Percentiles rank a stretch among this genome's conserved stretches.
These are phyloP conservation scores for Phytophthora sojae DNA, from an alignment of 352 stramenopile species.

Conservation along the genomic window DNA sequence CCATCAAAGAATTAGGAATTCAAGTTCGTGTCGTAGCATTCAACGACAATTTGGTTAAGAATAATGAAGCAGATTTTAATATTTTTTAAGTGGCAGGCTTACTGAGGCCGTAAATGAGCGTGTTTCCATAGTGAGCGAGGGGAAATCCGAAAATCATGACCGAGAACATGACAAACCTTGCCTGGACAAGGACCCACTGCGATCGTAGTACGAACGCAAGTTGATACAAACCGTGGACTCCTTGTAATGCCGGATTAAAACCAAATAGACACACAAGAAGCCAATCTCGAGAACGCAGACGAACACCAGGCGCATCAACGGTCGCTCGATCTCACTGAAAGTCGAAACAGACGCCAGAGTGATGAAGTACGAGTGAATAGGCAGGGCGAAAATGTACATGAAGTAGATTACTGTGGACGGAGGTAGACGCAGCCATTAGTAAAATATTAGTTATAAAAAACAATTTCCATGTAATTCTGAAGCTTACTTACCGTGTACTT, in stretches of 20 bases:
- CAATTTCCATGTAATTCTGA: too few relatives aligned
- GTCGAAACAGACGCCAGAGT: conserved; percentile 9
- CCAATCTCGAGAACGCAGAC: conserved; percentile 8
- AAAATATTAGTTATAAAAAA: too few relatives aligned
- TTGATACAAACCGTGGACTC: too few relatives aligned
- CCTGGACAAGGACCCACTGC: conserved; percentile 20
- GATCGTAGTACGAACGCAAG: conserved; percentile 30
- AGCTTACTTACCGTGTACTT: conserved; percentile 16
- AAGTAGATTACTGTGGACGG: conserved; percentile 15
- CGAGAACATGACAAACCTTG: conserved; percentile 18
- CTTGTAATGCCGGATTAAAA: too few relatives aligned
- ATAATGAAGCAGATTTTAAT: too few relatives aligned
- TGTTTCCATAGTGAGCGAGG: conserved; percentile 23
- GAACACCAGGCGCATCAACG: not conserved
- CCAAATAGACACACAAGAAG: conserved; percentile 11
- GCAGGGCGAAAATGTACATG: conserved; percentile 10
- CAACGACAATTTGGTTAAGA: too few relatives aligned
- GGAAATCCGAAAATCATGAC: conserved; percentile 28
- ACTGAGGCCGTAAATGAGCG: conserved; percentile 5
- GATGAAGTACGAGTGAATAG: conserved; percentile 15
- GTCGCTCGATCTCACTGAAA: not conserved
- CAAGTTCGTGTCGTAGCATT: too few relatives aligned
- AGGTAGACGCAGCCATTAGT: not conserved
- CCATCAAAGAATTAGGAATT: too few relatives aligned
- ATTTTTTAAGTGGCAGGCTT: too few relatives aligned